Conservation (phyloP, 2,329 filamentous ascomycete genomes). For the Periconia digitata region DNA sequence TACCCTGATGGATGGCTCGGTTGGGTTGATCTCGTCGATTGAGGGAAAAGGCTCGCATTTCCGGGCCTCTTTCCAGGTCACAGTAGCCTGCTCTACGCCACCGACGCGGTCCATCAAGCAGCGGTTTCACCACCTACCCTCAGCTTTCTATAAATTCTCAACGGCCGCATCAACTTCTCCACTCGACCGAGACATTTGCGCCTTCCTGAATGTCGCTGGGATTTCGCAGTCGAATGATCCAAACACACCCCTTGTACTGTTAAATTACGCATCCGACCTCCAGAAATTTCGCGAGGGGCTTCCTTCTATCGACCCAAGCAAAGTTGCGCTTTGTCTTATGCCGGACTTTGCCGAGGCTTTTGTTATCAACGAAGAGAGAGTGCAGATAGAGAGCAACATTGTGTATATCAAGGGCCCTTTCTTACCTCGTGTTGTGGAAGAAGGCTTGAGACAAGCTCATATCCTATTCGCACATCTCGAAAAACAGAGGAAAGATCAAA, state of each 20-base stretch:
- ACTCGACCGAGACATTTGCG: conserved; percentile 16
- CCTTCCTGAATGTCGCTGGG: conserved; percentile 15
- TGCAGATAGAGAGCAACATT: conserved; percentile 1
- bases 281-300: conserved; percentile 17
- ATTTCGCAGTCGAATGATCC: conserved; percentile 12
- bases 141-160: conserved; percentile 13
- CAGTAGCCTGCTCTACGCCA: conserved; percentile 24
- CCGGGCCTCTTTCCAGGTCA: conserved; percentile 31
- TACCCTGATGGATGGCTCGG: conserved; percentile 41
- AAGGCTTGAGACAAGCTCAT: conserved; percentile 16
- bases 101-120: conserved; percentile 10
- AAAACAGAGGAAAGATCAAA: neutral
- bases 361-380: conserved; percentile 14
- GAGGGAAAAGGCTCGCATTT: conserved; percentile 46
- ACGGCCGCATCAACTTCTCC: conserved; percentile 9
- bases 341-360: conserved; percentile 24
- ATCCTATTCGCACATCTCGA: neutral
- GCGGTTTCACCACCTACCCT: conserved; percentile 11
- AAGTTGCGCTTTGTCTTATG: conserved; percentile 28
- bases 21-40: conserved; percentile 43
- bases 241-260: conserved; percentile 20
- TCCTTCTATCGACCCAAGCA: conserved; percentile 9
- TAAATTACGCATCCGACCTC: conserved; percentile 27
- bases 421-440: conserved; percentile 15
- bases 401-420: conserved; percentile 4